Base-by-base conservation (phyloP, 2,329 filamentous ascomycete species). In the Penicillium sp. region DNA sequence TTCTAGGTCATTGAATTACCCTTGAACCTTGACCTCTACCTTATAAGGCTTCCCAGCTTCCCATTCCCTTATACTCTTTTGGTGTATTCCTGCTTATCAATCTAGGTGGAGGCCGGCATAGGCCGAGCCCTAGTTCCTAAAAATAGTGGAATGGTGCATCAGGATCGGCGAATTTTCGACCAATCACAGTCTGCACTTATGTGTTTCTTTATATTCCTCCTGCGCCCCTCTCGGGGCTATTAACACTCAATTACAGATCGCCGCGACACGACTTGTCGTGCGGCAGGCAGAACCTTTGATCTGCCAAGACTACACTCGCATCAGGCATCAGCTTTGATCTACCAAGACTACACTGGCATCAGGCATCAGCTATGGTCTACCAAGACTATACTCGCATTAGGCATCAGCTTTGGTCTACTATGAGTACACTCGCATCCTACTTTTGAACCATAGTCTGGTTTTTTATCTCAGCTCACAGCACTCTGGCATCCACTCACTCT, bases 401-500 rank as follows among this genome's bases (percentile, higher is more conserved):
- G 19, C 19, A 22, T 22, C 19, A 39, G 14, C 37, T 39, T 39
- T 39, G 37, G n/a, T 39, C 37, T 39, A 14, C 37, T 5, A 39
- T n/a, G 14, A 39, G 16, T 39, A 40, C 39, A 40, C 39, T 40
- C 39, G 39, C 39, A 40, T 40, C 39, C 39, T 24, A 35, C 50
- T 40, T 52, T 52, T 41, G 7, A 19, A 52, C 36, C 36, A 52
- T 52, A 52, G 24, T 41, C 50, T 35, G 24, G 50, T 37, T 52
- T 52, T 41, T 52, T 14, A 52, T 52, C 36, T 52, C 36, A 52
- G 33, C 50, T 40, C 50, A 52, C 50, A 39, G 31, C 50, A 52
- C 50, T 52, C 50, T 52, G 36, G 50, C 36, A 52, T 52, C 50
- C 50, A 52, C 50, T 52, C 50, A 52, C 6, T 52, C 33, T 52